Evolutionary conservation across 805 yeast genomes (phyloP), one percentile per base, ranked within the genome.

Genomic region (Zygoascus flipseniorum): DNA sequence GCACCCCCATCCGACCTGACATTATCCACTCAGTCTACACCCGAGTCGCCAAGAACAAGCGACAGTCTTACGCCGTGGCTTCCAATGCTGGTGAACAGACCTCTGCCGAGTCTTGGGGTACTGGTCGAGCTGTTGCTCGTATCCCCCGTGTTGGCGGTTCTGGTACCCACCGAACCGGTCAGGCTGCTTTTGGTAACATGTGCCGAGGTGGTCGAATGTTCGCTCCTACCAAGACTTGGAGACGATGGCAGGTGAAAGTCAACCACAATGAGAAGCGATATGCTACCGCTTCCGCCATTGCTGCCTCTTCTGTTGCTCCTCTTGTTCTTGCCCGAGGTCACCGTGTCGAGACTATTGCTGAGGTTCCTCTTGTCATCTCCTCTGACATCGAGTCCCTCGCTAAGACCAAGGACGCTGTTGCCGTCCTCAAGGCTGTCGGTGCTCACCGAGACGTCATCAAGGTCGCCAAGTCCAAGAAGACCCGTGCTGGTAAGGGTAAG

Each of bases 191-290:
- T 85, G 99, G 99, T 86, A 93, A 93, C 93, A 93, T 93, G 99
- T 93, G 99, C 85, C 92, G 99, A 80, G 97, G 97, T 78, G 99
- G 99, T 83, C 96, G 99, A 81, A 93, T 93, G 98, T 93, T 93
- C 74, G 97, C 99, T 78, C 99, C 99, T 77, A 93, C 99, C 79
- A 93, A 93, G 85, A 90, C 96, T 79, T 93, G 99, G 99, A 89
- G 99, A 87, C 92, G 85, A 82, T 93, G 99, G 99, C 95, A 93
- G 89, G 95, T 93, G 73, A 93, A 90, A 86, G 96, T 93, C 73
- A 93, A 93, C 96, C 97, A 89, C 79, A 92, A 92, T 89, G 96
- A 93, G 83, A 92, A 92, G 86, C 90, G 98, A 80, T 93, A 90
- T 79, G 99, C 99, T 66, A 92, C 98, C 69, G 98, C 97, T 72